Evolutionary conservation across 768 basidiomycete genomes (phyloP).

Genomic region (Podaxis sp.): DNA sequence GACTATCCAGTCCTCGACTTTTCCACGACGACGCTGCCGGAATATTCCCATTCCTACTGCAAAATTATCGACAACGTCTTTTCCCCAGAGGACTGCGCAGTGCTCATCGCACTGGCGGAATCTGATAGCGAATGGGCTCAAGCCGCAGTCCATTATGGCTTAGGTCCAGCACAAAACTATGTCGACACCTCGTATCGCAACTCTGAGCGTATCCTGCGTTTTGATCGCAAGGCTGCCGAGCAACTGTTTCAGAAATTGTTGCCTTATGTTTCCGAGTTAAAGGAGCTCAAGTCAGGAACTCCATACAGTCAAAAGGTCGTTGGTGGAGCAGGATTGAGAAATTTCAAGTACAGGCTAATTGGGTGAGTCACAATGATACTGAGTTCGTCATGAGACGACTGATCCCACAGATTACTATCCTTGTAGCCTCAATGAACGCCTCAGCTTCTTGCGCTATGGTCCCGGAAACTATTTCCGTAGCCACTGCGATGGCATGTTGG

Average conservation of each 20-base stretch:
- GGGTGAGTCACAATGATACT: slow-evolving; percentile 26
- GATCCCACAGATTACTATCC: neutral
- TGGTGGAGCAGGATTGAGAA: slow-evolving; percentile 23
- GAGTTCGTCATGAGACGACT: neutral
- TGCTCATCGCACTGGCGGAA: slow-evolving; percentile 36
- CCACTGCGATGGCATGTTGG: slow-evolving; percentile 38
- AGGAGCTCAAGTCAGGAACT: slow-evolving; percentile 29
- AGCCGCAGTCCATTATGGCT: slow-evolving; percentile 34
- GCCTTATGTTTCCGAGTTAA: slow-evolving; percentile 38
- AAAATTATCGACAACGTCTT: slow-evolving; percentile 44
- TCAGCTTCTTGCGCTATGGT: slow-evolving; percentile 45
- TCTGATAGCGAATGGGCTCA: slow-evolving; percentile 36
- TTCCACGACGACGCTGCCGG: slow-evolving; percentile 32
- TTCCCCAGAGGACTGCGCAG: slow-evolving; percentile 39
- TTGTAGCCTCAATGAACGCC: slow-evolving; percentile 40
- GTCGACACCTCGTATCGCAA: slow-evolving; percentile 40
- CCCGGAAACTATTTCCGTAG: slow-evolving; percentile 41
- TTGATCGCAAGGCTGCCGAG: slow-evolving; percentile 32
- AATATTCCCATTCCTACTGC: slow-evolving; percentile 38
- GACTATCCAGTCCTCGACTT: slow-evolving; percentile 35
- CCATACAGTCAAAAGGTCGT: slow-evolving; percentile 33
- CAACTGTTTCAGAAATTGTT: slow-evolving; percentile 36
- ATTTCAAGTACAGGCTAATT: slow-evolving; percentile 34
- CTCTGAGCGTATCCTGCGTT: slow-evolving; percentile 38
- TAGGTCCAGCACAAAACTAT: slow-evolving; percentile 26